A percentile compares a stretch with the other conserved stretches of the same genome.
phyloP scores from a whole-genome alignment of 768 basidiomycete species.

The Tulasnella sp. region DNA sequence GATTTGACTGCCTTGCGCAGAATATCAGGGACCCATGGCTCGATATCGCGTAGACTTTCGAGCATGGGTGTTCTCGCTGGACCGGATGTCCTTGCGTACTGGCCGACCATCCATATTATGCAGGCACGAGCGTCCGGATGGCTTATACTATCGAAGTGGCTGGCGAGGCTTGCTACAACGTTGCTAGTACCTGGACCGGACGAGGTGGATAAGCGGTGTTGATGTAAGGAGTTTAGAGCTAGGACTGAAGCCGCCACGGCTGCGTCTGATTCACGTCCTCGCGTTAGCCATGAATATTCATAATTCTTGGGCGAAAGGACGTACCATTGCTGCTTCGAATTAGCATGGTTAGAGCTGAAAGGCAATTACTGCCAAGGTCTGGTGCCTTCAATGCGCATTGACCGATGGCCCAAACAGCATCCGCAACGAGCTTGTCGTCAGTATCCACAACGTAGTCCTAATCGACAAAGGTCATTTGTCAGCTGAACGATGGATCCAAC shows the following conservation, averaged over 20 bases:
- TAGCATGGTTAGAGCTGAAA: constrained; percentile 65
- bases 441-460: constrained; percentile 77
- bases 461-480: not conserved
- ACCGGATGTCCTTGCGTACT: constrained; percentile 39
- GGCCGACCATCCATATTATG: constrained; percentile 87
- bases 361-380: constrained; percentile 55
- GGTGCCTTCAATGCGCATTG: constrained; percentile 58
- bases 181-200: constrained; percentile 31
- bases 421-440: constrained; percentile 57
- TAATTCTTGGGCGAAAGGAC: constrained; percentile 18
- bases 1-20: constrained; percentile 66
- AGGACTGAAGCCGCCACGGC: constrained; percentile 73
- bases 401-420: constrained; percentile 70
- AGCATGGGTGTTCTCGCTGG: constrained; percentile 16
- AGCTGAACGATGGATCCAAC: not conserved
- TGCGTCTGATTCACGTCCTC: constrained; percentile 38
- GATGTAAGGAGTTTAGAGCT: constrained; percentile 75
- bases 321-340: constrained; percentile 65
- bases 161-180: constrained; percentile 71
- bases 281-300: not conserved
- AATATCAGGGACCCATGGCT: constrained; percentile 80
- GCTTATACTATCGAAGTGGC: constrained; percentile 63
- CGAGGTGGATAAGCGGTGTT: constrained; percentile 39
- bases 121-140: constrained; percentile 77
- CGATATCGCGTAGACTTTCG: constrained; percentile 41